Base-by-base conservation (phyloP, 2,329 filamentous ascomycete species). In the Xylariaceae sp. region DNA sequence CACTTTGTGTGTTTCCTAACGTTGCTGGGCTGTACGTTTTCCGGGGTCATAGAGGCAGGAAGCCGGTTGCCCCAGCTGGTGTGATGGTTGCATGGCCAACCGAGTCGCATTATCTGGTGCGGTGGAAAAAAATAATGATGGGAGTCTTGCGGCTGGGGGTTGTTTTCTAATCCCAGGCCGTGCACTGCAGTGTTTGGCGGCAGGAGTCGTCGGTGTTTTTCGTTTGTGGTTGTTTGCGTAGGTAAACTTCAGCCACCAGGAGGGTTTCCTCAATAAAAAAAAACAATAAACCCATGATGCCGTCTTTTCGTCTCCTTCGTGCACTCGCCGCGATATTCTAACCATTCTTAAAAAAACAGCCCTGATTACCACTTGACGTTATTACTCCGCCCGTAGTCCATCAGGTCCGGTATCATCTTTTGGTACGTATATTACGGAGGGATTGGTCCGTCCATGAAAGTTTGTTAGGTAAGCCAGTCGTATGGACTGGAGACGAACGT, bases 101-200 rank as follows among this genome's bases (percentile, higher is more conserved):
- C 59, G 42, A 51, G 55, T 57, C 56, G 64, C 62, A 64, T 61
- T 62, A 53, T 56, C 59, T 56, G 53, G 61, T 59, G 60, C 65
- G 59, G 63, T 61, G 62, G 63, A 59, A 67, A 70, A 70, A 70
- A 70, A 63, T 69, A 68, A 66, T 65, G 67, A 68, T 66, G 68
- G 68, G 68, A 66, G 66, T 69, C 67, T 65, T 66, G 65, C 64
- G 67, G 68, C 68, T 67, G 67, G 67, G 66, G 65, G 68, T 67
- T 66, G 66, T 67, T 68, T 69, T 68, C 67, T 70, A 69, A 71
- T 72, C 62, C 64, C 64, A 57, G 66, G 65, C 62, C 68, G 66
- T 69, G 67, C 66, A 64, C 62, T 65, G 64, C 62, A 59, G 62
- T 61, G 62, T 60, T 66, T 64, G 65, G 65, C 62, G 64, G 64